Base-by-base conservation (phyloP, 257 asterid species). In the Salvia miltiorrhiza region DNA sequence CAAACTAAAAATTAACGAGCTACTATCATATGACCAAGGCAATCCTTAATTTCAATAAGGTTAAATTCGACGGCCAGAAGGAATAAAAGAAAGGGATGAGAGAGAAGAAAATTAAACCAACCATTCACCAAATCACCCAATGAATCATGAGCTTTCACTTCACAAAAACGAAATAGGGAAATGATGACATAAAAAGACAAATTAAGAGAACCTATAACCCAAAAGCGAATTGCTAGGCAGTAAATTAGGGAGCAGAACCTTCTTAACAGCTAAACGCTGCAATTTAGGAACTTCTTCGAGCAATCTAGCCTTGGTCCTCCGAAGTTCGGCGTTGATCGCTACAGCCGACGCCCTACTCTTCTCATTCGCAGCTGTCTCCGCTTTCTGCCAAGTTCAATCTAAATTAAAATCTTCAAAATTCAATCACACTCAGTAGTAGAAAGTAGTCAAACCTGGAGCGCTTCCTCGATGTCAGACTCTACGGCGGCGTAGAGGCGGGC, bases 301-400 rank as follows among this genome's bases (percentile, higher is more conserved):
- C 79, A 92, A 83, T 69, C 82, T 84, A 9, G 97, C 96, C 81
- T 92, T 92, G 2, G 98, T 90, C 65, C 98, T 79, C 17, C 98
- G 88, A 75, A 92, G 82, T 88, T 92, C 98, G 10, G 98, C 98
- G 49, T 90, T 92, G 76, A 92, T 86, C 72, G 96, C 98, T 3
- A 92, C 98, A 7, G 77, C 91, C 9, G 97, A 82, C 4, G 98
- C 98, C 79, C 97, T 82, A 59, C 74, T 90, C 83, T 85, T 92
- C 83, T 90, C 98, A 57, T 62, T 86, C 13, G 85, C 39, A 72
- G 95, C 95, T 35, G 80, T 79, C 73, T 92, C 98, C 72, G 95
- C 97, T 90, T 90, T 90, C 98, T 92, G 69, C 12, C 50, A 48
- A 71, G 60, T 32, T 32, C 28, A 65, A 67, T 63, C 5, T 0